Base-by-base conservation (phyloP, 1,139 yeast species). In the Yamadazyma trypodendri region DNA sequence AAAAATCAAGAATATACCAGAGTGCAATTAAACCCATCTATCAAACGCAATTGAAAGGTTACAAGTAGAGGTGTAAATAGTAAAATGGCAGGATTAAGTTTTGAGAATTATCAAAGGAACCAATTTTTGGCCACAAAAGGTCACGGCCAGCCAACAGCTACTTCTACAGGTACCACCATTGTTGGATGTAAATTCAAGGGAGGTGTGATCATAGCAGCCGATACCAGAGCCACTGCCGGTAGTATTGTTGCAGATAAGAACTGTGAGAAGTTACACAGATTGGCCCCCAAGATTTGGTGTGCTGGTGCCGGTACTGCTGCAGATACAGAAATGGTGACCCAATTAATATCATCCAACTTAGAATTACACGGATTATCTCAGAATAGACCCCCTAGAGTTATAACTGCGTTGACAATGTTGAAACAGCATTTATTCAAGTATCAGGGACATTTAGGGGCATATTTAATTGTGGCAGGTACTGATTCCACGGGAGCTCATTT, bases 291-390 rank as follows among this genome's bases (percentile, higher is more conserved):
- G 58, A 92, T 92, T 56, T 92, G 98, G 98, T 92, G 97, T 79
- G 97, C 97, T 38, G 98, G 98, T 54, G 98, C 98, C 3, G 98
- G 98, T 61, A 92, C 98, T 14, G 98, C 98, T 32, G 98, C 98
- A n/a, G 98, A 92, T 60, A 92, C 97, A 9, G 97, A 92, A 60
- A 84, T 85, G 86, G 96, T 87, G 21, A 92, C 98, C 6, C 96
- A 88, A 62, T 74, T 92, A 58, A 89, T 89, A 52, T 81, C 90
- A 22, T 87, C 96, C 35, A 90, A 90, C 60, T 71, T 92, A 50
- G 98, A 92, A 63, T 70, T 92, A 48, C 98, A 90, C 63, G 73
- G 94, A 14, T 70, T 89, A 62, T 80, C 84, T 50, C 82, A 92
- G 36, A 81, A 81, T 48, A 80, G 97, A 51, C 79, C 81, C 50